A percentile compares a stretch with the other conserved stretches of the same genome.
Evolutionary conservation across 2,329 filamentous ascomycete species (phyloP).

Genomic region (Botrytis medusae): DNA sequence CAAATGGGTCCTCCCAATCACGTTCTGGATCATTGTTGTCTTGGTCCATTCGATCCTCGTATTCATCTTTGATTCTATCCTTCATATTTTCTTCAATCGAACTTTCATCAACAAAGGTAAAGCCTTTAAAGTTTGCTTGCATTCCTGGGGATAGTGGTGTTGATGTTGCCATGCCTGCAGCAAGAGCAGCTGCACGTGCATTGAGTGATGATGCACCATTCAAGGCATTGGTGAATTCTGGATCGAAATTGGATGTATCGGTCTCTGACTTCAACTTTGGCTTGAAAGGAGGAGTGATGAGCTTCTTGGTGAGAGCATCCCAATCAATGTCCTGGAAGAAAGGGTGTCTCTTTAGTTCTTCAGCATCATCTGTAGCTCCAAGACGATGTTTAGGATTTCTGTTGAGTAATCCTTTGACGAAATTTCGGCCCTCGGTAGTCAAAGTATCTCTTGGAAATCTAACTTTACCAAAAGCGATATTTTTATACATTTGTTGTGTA

Average conservation of each 20-base stretch:
- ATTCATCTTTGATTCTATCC: conserved; percentile 50
- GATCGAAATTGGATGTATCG: conserved; percentile 97
- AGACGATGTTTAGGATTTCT: conserved; percentile 94
- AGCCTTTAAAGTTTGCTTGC: conserved; percentile 97
- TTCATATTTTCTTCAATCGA: conserved; percentile 84
- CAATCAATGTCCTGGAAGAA: conserved; percentile 97
- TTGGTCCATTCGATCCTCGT: conserved; percentile 60
- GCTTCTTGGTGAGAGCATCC: conserved; percentile 82
- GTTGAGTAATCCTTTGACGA: conserved; percentile 96
- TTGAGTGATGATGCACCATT: conserved; percentile 86
- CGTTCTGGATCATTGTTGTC: conserved; percentile 49
- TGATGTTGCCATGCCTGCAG: conserved; percentile 81
- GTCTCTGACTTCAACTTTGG: conserved; percentile 94
- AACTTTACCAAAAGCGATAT: conserved; percentile 98
- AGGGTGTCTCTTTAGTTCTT: conserved; percentile 88
- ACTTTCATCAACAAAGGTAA: conserved; percentile 98
- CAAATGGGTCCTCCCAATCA: conserved; percentile 43
- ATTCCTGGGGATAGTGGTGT: conserved; percentile 93
- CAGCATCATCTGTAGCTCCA: conserved; percentile 85
- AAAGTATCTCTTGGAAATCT: conserved; percentile 93
- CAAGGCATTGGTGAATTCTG: conserved; percentile 94
- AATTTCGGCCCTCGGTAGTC: conserved; percentile 92
- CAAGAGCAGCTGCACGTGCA: conserved; percentile 82
- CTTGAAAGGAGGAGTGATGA: conserved; percentile 95
- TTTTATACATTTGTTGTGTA: conserved; percentile 99